A percentile compares a stretch with the other conserved stretches of the same genome.
Conservation (phyloP, 495 filamentous ascomycete genomes). For the Talaromyces borbonicus region DNA sequence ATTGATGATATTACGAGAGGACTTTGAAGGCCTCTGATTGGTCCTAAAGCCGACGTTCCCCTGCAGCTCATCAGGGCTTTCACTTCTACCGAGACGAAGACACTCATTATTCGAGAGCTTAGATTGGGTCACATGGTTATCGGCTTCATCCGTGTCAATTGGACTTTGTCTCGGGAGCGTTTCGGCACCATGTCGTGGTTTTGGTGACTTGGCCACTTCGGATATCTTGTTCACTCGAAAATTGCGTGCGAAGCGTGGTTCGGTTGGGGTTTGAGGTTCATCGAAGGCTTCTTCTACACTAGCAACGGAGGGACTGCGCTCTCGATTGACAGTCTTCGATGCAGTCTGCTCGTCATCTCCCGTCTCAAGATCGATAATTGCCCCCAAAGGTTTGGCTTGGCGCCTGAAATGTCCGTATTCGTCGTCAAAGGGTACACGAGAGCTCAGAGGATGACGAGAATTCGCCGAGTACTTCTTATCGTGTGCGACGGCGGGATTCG, state of each 20-base stretch:
- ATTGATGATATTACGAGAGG: slow-evolving; percentile 4
- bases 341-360: slow-evolving; percentile 5
- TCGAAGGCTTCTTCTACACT: slow-evolving; percentile 15
- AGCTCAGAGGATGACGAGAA: slow-evolving; percentile 2
- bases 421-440: slow-evolving; percentile 10
- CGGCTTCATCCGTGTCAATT: no score
- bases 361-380: slow-evolving; percentile 12
- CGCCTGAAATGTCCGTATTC: slow-evolving; percentile 23
- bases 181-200: no score
- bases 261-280: not conserved
- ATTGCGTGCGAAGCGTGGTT: no score
- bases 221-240: not conserved
- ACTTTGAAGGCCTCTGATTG: slow-evolving; percentile 10
- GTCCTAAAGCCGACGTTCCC: slow-evolving; percentile 25
- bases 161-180: no score
- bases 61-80: slow-evolving; percentile 39
- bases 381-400: slow-evolving; percentile 15
- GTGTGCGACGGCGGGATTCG: not conserved
- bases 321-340: not conserved
- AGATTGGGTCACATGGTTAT: no score
- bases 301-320: slow-evolving; percentile 8
- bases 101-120: no score
- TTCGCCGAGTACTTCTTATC: not conserved
- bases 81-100: slow-evolving; percentile 13
- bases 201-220: not conserved